Evolutionary conservation across 2,329 filamentous ascomycete genomes (phyloP), one percentile per base, ranked within the genome.

Genomic region (Periconia macrospinosa): DNA sequence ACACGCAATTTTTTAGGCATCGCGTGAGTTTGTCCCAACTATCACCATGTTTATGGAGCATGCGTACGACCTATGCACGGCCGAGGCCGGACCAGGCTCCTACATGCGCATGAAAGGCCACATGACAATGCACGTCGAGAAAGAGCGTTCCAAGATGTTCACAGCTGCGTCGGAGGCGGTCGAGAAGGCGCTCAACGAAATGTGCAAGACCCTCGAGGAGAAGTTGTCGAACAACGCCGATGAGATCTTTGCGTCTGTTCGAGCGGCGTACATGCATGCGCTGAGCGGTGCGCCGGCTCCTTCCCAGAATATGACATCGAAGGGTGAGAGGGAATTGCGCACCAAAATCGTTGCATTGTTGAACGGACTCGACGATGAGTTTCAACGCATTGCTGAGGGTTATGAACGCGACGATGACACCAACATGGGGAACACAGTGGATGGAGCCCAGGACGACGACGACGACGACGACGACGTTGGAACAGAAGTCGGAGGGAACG

Each of bases 61-160:
- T 2, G 78, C 74, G 0, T 86, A 86, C 61, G 52, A 71, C 0
- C 47, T 45, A 0, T 85, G 81, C 61, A 56, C 66, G 5, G 58
- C 67, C 0, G 80, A 85, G 61, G 40, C 41, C n/a, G 81, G 78
- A 63, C 3, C 37, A 0, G 83, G 83, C 2, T 73, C 65, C 11
- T 84, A 72, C 62, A 68, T 52, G 35, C 76, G 82, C 2, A 86
- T 86, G 80, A 85, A 83, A 57, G 53, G 45, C 0, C 56, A 71
- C 23, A 83, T 86, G 81, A 50, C 50, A 0, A 41, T 58, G 0
- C 75, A 84, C 50, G 75, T 86, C 1, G 66, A 76, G 0, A 37
- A 46, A 0, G 48, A 66, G 3, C 76, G 78, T 2, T 55, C 71
- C 11, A 60, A 55, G 1, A 45, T 86, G 82, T 86, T 86, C 61